phyloP scores from a whole-genome alignment of 2,329 filamentous ascomycete species.

The Penicillium polonicum region DNA sequence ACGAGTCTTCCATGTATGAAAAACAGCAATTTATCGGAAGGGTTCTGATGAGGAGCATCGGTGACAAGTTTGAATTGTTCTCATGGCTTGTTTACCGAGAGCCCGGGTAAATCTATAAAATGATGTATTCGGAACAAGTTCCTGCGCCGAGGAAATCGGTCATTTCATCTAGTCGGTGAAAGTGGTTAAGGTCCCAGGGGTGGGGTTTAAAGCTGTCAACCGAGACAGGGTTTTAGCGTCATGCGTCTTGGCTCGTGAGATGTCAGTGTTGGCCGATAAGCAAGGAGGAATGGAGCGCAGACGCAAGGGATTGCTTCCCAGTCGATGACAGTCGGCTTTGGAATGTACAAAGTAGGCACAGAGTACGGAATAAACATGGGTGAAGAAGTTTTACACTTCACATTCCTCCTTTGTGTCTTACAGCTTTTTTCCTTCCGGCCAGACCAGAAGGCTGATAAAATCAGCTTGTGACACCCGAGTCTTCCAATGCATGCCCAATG shows the following conservation, averaged over 20 bases:
- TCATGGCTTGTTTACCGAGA: neutral
- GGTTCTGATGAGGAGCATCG: slow-evolving; percentile 1
- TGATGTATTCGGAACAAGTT: neutral
- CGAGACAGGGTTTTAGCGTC: slow-evolving; percentile 12
- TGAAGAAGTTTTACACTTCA: neutral
- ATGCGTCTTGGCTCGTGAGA: slow-evolving; percentile 16
- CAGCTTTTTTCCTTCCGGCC: neutral
- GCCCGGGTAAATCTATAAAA: neutral
- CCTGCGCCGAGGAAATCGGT: neutral
- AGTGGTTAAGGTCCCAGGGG: neutral
- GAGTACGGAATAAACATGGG: slow-evolving; percentile 4
- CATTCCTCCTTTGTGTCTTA: slow-evolving; percentile 3
- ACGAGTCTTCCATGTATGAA: slow-evolving; percentile 7
- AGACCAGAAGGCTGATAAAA: neutral
- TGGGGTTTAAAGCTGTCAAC: neutral
- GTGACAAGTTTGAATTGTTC: neutral
- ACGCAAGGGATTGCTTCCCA: slow-evolving; percentile 20
- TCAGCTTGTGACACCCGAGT: neutral
- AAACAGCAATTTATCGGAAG: neutral
- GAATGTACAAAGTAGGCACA: slow-evolving; percentile 16
- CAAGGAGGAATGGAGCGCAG: slow-evolving; percentile 19
- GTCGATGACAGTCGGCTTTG: slow-evolving; percentile 21
- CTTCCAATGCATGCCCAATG: neutral
- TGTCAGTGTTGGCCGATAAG: slow-evolving; percentile 18
- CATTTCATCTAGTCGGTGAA: slow-evolving; percentile 12